Percentiles rank a stretch among this genome's conserved stretches.
These are phyloP conservation scores for Colletotrichum euphorbiae DNA, from an alignment of 2,329 filamentous ascomycete genomes.

Conservation along the genomic window DNA sequence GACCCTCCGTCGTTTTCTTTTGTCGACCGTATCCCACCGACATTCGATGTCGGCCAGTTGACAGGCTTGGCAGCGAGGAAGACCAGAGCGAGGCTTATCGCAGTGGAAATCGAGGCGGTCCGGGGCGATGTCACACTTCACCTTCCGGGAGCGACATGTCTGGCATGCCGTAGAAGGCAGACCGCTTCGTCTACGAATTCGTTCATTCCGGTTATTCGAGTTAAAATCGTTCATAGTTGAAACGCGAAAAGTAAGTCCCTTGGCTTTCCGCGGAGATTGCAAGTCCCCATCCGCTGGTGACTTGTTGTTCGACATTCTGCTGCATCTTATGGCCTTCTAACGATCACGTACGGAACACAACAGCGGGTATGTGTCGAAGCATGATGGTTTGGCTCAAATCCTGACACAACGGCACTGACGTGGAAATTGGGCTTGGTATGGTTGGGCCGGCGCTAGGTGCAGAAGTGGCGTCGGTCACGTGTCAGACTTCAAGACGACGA, in stretches of 20 bases:
- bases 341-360: too few relatives aligned
- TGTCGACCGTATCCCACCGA: slow-evolving; percentile 10
- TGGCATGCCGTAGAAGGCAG: slow-evolving; percentile 6
- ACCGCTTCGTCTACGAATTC: not conserved
- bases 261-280: too few relatives aligned
- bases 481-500: too few relatives aligned
- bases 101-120: not conserved
- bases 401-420: too few relatives aligned
- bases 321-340: too few relatives aligned
- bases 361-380: too few relatives aligned
- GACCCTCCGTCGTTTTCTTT: not conserved
- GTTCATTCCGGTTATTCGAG: not conserved
- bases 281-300: too few relatives aligned
- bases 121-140: not conserved
- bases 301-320: too few relatives aligned
- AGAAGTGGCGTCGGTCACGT: too few relatives aligned
- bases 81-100: not conserved
- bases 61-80: slow-evolving; percentile 7
- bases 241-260: slow-evolving; percentile 1
- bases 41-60: slow-evolving; percentile 6
- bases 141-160: slow-evolving; percentile 6
- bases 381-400: too few relatives aligned
- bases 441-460: too few relatives aligned
- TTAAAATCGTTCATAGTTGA: not conserved
- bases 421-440: too few relatives aligned